Evolutionary conservation across 2,329 filamentous ascomycete genomes (phyloP), one percentile per base, ranked within the genome.

Genomic region (Hymenoscyphus scutula): DNA sequence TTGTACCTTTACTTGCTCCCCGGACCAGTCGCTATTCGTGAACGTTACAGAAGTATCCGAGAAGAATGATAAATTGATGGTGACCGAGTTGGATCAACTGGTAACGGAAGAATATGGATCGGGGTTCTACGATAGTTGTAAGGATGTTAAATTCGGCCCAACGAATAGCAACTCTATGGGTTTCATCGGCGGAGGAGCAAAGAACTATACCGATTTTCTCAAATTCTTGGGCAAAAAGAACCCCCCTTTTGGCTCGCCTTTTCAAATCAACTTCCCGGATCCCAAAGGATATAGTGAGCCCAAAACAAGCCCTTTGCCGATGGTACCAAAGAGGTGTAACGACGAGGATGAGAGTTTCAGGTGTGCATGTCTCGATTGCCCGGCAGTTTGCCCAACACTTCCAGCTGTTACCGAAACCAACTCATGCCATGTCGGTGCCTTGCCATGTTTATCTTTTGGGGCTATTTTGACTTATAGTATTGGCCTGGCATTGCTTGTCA

Each of bases 1-100:
- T 77, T 99, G 95, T 79, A 96, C 92, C 4, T 98, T 99, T 74
- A 98, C 93, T 2, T 99, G 96, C 79, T 99, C 95, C 4, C 94
- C 96, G 5, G 90, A 99, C 72, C 95, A 99, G 75, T 97, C 92
- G 0, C 81, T 96, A 0, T 99, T 99, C 73, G 82, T 99, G 74
- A 99, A 99, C 72, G 87, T 99, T 53, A 98, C 95, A 11, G 78
- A 87, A 59, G 89, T 88, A 0, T 83, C 85, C 66, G 76, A 83
- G 25, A 91, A 82, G 76, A 76, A 79, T 67, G 74, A 82, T 76
- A 61, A 77, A 72, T 29, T 77, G 62, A 77, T 92, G n/a, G 92
- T 97, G 15, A 92, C 90, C 1, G 92, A 97, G 78, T 79, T 99
- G 25, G 93, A 97, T 73, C 94, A 97, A 73, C 80, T 98, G 5